phyloP scores from a whole-genome alignment of 805 yeast species.

The Yarrowia sp. region DNA sequence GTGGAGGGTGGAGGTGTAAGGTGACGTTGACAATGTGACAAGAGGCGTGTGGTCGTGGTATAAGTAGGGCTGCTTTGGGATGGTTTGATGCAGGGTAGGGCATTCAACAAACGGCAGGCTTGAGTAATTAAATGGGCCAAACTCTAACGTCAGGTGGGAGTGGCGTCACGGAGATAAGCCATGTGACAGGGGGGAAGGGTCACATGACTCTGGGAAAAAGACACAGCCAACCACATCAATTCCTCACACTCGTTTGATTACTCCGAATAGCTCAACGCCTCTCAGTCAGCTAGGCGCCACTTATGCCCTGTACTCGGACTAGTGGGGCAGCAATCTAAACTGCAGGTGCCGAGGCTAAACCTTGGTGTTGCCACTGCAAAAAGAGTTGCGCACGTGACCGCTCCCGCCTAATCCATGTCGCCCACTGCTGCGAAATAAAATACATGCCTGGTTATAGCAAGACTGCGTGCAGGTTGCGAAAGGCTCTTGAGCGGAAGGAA shows the following conservation, averaged over 20 bases:
- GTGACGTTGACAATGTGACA: too few relatives aligned
- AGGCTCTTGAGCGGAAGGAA: too few relatives aligned
- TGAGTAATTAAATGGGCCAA: constrained; percentile 10
- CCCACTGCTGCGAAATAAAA: neutral
- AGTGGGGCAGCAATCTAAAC: constrained; percentile 23
- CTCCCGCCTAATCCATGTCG: constrained; percentile 33
- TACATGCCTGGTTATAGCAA: neutral
- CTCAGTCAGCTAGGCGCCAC: too few relatives aligned
- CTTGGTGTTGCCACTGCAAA: neutral
- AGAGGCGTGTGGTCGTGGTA: too few relatives aligned
- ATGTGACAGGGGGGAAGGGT: neutral
- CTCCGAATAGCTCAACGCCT: too few relatives aligned
- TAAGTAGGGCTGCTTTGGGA: neutral
- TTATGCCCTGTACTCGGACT: neutral
- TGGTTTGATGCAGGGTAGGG: neutral
- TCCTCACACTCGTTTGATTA: neutral
- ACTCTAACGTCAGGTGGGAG: constrained; percentile 3
- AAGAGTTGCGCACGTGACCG: constrained; percentile 3
- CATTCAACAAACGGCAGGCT: neutral
- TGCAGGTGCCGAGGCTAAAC: constrained; percentile 30
- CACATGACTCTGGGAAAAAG: neutral
- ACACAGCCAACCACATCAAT: neutral
- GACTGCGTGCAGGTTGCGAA: neutral
- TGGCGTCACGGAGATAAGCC: neutral
- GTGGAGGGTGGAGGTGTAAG: neutral